These are phyloP conservation scores for Aureobasidium mangrovei DNA, from an alignment of 2,329 filamentous ascomycete genomes.

Conservation along the genomic window DNA sequence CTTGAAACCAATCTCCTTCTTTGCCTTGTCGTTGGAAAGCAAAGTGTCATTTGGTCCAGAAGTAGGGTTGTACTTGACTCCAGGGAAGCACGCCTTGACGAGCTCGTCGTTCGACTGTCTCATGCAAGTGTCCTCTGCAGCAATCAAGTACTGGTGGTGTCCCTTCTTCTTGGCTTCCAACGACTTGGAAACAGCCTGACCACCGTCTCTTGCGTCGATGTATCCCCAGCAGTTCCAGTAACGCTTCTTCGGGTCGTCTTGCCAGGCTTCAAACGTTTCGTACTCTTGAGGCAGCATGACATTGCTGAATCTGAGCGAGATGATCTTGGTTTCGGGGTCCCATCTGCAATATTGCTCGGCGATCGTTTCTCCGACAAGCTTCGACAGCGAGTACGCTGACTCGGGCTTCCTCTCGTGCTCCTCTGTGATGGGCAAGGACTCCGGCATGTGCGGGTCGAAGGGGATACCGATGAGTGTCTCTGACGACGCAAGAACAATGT, in stretches of 20 bases:
- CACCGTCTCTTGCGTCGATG: slow-evolving; percentile 20
- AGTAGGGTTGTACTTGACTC: slow-evolving; percentile 19
- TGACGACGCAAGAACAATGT: slow-evolving; percentile 20
- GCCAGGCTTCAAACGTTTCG: slow-evolving; percentile 18
- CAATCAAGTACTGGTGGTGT: slow-evolving; percentile 20
- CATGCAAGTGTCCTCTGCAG: slow-evolving; percentile 20
- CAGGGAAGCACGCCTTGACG: slow-evolving; percentile 19
- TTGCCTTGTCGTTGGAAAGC: slow-evolving; percentile 21
- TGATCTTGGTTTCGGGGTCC: slow-evolving; percentile 20
- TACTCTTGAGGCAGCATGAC: slow-evolving; percentile 21
- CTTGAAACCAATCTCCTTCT: slow-evolving; percentile 20
- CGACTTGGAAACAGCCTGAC: slow-evolving; percentile 18
- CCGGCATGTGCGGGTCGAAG: slow-evolving; percentile 19
- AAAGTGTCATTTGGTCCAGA: slow-evolving; percentile 17
- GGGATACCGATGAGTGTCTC: slow-evolving; percentile 22
- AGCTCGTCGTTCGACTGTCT: slow-evolving; percentile 20
- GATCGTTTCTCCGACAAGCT: slow-evolving; percentile 20
- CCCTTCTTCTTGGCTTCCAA: slow-evolving; percentile 18
- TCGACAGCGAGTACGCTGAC: slow-evolving; percentile 19
- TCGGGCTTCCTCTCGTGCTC: slow-evolving; percentile 19
- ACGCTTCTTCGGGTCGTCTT: slow-evolving; percentile 19
- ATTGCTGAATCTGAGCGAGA: slow-evolving; percentile 20
- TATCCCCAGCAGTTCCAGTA: slow-evolving; percentile 23
- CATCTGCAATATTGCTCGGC: slow-evolving; percentile 20
- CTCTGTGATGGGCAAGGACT: slow-evolving; percentile 19